Evolutionary conservation across 2,329 filamentous ascomycete species (phyloP).

Genomic region (Ciborinia camelliae): DNA sequence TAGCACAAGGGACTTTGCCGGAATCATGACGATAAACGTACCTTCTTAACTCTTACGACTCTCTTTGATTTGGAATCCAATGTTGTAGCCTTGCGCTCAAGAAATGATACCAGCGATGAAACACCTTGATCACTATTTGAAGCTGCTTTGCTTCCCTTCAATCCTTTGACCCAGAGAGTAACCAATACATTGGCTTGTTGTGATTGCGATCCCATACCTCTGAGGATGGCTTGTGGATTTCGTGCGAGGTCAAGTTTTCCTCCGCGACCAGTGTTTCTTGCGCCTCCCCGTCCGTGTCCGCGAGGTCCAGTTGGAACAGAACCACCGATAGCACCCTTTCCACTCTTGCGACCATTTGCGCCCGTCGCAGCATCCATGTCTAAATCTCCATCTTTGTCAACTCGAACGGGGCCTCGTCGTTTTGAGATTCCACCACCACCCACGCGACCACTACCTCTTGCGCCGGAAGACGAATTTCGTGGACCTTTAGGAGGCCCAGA

Average conservation of each 20-base stretch:
- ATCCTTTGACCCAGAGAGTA: constrained; percentile 52
- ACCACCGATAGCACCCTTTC: constrained; percentile 28
- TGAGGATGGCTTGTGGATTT: constrained; percentile 37
- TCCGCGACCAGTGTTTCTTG: constrained; percentile 36
- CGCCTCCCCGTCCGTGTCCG: constrained; percentile 32
- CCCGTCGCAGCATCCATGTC: constrained; percentile 49
- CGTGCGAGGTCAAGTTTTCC: constrained; percentile 34
- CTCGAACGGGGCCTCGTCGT: constrained; percentile 42
- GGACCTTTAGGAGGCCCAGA: constrained; percentile 32
- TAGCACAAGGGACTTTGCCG: constrained; percentile 50
- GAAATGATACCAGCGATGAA: constrained; percentile 60
- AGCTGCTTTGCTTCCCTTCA: constrained; percentile 66
- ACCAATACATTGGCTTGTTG: constrained; percentile 34
- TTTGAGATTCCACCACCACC: constrained; percentile 48
- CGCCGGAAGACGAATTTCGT: constrained; percentile 30
- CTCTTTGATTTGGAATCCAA: constrained; percentile 45
- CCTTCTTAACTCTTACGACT: constrained; percentile 68
- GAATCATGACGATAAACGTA: constrained; percentile 57
- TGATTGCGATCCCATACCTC: constrained; percentile 39
- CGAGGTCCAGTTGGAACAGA: constrained; percentile 22
- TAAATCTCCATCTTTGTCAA: constrained; percentile 60
- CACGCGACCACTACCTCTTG: constrained; percentile 37
- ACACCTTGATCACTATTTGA: constrained; percentile 65
- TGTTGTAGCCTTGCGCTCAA: constrained; percentile 66
- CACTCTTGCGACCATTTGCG: constrained; percentile 31